Percentiles rank a stretch among this genome's conserved stretches.
phyloP scores from a whole-genome alignment of 2,329 filamentous ascomycete genomes.

The Thermomyces lanuginosus region DNA sequence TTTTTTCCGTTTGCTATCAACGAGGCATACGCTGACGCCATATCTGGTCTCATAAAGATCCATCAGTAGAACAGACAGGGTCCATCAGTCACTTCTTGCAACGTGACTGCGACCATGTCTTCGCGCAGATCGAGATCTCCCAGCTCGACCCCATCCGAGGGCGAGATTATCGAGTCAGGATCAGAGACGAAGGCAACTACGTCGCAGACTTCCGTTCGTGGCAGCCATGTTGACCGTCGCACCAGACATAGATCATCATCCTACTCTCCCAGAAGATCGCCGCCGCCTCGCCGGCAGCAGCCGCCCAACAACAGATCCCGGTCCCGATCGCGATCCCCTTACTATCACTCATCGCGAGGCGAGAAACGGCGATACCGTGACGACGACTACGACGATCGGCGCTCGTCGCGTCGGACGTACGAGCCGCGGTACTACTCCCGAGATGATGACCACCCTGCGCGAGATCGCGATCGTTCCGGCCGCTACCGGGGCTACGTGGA shows the following conservation, averaged over 20 bases:
- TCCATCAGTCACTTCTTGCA: too few relatives aligned
- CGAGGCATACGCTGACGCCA: not conserved
- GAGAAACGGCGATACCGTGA: conserved; percentile 29
- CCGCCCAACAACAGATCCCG: conserved; percentile 12
- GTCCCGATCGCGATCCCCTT: conserved; percentile 24
- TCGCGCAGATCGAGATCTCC: conserved; percentile 33
- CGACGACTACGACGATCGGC: conserved; percentile 20
- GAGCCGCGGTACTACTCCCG: conserved; percentile 19
- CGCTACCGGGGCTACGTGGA: conserved; percentile 32
- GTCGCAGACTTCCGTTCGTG: conserved; percentile 55
- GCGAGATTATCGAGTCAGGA: conserved; percentile 66
- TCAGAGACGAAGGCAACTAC: conserved; percentile 70
- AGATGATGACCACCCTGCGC: conserved; percentile 28
- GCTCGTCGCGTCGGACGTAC: conserved; percentile 15
- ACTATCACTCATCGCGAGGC: conserved; percentile 22
- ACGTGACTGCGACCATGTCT: conserved; percentile 25
- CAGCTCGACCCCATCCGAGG: conserved; percentile 65
- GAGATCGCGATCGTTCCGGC: conserved; percentile 29
- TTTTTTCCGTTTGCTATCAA: conserved; percentile 12
- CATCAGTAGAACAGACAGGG: too few relatives aligned
- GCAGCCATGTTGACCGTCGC: conserved; percentile 80
- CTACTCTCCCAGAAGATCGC: conserved; percentile 37
- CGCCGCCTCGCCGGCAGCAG: conserved; percentile 40
- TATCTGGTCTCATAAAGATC: too few relatives aligned
- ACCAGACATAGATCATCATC: conserved; percentile 53